Evolutionary conservation across 371 early-diverging fungal genomes (phyloP), one percentile per base, ranked within the genome.

Genomic region (Haplosporangium sp.): DNA sequence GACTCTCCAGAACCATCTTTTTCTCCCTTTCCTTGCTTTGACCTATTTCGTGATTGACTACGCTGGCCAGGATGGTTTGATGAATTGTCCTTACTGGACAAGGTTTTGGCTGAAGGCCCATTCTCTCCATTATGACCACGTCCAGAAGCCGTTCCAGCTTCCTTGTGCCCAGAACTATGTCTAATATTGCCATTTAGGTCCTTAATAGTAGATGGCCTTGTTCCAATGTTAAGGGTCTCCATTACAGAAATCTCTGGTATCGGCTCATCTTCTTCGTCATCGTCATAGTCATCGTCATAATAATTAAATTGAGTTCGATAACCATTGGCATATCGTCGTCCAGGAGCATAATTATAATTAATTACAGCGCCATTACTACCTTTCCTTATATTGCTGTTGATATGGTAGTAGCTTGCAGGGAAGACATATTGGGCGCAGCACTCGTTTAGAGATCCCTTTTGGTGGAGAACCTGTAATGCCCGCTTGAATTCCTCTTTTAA

Each of bases 401-500:
- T 59, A 42, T 72, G 60, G 52, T 81, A 81, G 40, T 74, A 81
- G 42, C 75, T 77, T 4, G 83, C 63, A 11, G 84, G 84, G 40
- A 84, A 79, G n/a, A 82, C 77, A 60, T 75, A 89, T 45, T 77
- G 77, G 34, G 77, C 77, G 61, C 88, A 90, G 19, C 86, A 69
- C 10, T 63, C 57, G 34, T 86, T 78, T 45, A 90, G 70, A 10
- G 83, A 83, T 2, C 63, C 82, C 53, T 72, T 70, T 1, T 86
- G 82, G n/a, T 86, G 72, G 19, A 97, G 76, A 13, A 92, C 84
- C 45, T 84, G 81, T 53, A 90, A 82, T 5, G 92, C 94, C 9
- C 96, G 87, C 63, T 88, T 86, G 76, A 96, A 94, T 83, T 97
- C 97, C 15, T 83, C 71, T 44, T 88, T 81, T 61, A 97, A 75